phyloP scores from a whole-genome alignment of 1,139 yeast genomes.

The Geotrichum bryndzae region DNA sequence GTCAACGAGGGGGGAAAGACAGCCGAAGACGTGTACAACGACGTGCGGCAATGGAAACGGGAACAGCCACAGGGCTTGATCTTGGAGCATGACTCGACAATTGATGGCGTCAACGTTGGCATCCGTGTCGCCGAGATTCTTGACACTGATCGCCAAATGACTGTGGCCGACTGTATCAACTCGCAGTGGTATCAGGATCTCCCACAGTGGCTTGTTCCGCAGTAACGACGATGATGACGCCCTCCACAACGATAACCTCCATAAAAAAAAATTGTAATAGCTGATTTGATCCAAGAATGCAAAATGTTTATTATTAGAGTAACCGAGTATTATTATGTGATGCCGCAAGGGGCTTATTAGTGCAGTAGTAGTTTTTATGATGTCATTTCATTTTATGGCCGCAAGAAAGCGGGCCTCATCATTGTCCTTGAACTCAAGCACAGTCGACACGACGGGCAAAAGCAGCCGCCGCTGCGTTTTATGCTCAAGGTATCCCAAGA shows the following conservation, averaged over 20 bases:
- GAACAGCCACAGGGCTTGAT: conserved; percentile 54
- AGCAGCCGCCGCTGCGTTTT: conserved; percentile 80
- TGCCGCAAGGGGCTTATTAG: background rate
- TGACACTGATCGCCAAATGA: conserved; percentile 45
- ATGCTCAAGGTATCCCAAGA: conserved; percentile 83
- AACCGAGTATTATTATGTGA: background rate
- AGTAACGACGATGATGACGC: background rate
- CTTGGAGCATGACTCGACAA: conserved; percentile 76
- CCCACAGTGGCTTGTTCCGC: background rate
- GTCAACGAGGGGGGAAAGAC: conserved; percentile 42
- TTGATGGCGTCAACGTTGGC: conserved; percentile 64
- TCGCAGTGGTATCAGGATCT: conserved; percentile 41
- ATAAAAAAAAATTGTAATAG: background rate
- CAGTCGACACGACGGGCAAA: conserved; percentile 75
- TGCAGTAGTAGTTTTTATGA: background rate
- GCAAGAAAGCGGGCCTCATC: conserved; percentile 67
- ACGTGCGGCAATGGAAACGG: conserved; percentile 48
- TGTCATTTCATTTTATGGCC: conserved; percentile 40
- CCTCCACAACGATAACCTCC: background rate
- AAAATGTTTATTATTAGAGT: background rate
- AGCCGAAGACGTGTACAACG: conserved; percentile 48
- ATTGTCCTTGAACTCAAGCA: conserved; percentile 58
- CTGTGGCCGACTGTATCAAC: conserved; percentile 80
- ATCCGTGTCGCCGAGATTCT: conserved; percentile 49
- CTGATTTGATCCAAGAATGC: background rate